These are phyloP conservation scores for Adansonia rubrostipa DNA, from an alignment of 441 rosid species.

Conservation along the genomic window DNA sequence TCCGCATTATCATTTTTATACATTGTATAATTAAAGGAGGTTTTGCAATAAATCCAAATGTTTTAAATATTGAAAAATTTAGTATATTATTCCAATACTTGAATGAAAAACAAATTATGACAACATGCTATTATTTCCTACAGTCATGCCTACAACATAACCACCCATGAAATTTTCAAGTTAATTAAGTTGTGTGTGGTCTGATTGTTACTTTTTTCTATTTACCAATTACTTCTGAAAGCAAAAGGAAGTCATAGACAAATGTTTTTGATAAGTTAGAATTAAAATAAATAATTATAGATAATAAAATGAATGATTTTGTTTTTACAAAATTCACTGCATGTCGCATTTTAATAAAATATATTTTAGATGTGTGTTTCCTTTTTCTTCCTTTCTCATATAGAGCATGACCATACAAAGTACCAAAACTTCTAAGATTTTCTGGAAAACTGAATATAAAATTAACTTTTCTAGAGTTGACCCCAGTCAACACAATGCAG, in stretches of 20 bases:
- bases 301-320: not conserved
- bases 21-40: not conserved
- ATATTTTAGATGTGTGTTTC: not conserved
- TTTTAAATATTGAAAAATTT: not conserved
- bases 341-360: not conserved
- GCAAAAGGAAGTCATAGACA: not conserved
- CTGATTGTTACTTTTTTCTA: not conserved
- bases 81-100: not conserved
- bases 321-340: not conserved
- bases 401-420: not conserved
- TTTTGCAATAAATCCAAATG: not conserved
- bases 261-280: not conserved
- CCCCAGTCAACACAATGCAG: not conserved
- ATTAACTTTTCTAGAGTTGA: constrained; percentile 8
- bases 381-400: not conserved
- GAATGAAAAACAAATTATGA: not conserved
- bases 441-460: not conserved
- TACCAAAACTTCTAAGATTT: not conserved
- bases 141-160: not conserved
- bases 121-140: not conserved
- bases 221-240: not conserved
- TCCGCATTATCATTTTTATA: not conserved
- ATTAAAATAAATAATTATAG: not conserved
- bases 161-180: not conserved
- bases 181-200: not conserved